Percentiles rank a stretch among this genome's conserved stretches.
Conservation (phyloP, 1,139 yeast species). For the Blastobotrys niveus region DNA sequence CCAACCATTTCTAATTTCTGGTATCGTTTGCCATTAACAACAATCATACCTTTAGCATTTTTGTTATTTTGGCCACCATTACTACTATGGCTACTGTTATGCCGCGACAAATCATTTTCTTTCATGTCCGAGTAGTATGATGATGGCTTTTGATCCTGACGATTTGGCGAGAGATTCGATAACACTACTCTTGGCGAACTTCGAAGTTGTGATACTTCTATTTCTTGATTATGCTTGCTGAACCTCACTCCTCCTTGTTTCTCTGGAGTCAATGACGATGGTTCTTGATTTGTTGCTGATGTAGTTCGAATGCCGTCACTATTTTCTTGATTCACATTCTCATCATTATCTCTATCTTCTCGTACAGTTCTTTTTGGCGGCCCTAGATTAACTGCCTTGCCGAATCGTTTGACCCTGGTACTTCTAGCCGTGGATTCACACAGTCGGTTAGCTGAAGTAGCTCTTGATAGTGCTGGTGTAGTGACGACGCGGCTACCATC, state of each 20-base stretch:
- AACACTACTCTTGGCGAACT: constrained; percentile 8
- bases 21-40: constrained; percentile 57
- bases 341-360: constrained; percentile 5
- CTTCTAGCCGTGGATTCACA: constrained; percentile 10
- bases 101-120: too few relatives aligned
- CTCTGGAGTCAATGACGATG: too few relatives aligned
- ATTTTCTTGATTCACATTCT: background rate
- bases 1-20: constrained; percentile 78
- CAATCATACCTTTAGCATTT: constrained; percentile 26
- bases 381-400: constrained; percentile 14
- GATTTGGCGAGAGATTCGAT: constrained; percentile 7
- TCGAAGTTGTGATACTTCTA: too few relatives aligned
- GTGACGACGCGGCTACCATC: background rate
- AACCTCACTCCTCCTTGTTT: too few relatives aligned
- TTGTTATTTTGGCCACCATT: constrained; percentile 6
- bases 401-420: constrained; percentile 14
- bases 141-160: too few relatives aligned
- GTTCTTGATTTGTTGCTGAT: too few relatives aligned
- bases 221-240: too few relatives aligned
- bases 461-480: constrained; percentile 6
- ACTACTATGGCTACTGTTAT: constrained; percentile 8
- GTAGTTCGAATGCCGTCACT: too few relatives aligned
- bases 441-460: background rate
- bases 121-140: too few relatives aligned
- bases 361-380: constrained; percentile 13